Conservation (phyloP, 805 yeast species). For the Nakazawaea ernobii region DNA sequence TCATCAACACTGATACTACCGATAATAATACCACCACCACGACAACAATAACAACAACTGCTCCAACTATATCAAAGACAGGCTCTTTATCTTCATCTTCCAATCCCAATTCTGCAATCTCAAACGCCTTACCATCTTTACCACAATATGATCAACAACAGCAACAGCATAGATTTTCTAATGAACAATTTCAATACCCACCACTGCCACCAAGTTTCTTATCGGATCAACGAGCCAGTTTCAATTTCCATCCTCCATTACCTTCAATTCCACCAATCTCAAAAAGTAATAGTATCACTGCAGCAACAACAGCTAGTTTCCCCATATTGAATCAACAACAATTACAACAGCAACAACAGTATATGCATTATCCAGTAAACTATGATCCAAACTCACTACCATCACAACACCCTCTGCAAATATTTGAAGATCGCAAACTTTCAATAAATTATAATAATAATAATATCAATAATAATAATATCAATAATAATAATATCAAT, state of each 20-base stretch:
- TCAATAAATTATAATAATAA: neutral
- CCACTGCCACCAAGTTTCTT: no score
- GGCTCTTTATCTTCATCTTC: no score
- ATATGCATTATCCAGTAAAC: neutral
- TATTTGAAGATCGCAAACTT: no score
- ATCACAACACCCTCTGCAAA: neutral
- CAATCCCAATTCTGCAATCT: no score
- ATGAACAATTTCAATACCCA: no score
- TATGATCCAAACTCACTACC: neutral
- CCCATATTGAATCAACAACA: neutral
- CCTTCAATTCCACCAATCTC: neutral
- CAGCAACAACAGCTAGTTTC: neutral
- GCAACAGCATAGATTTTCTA: no score
- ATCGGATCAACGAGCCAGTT: no score
- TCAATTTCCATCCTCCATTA: neutral
- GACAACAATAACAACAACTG: no score
- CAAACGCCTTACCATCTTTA: neutral
- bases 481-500: neutral
- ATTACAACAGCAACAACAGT: constrained; percentile 1
- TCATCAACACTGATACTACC: no score
- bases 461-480: no score
- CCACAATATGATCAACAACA: neutral
- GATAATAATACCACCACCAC: no score
- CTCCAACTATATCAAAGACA: no score
- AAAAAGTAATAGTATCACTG: neutral